Base-by-base conservation (phyloP, 352 stramenopile genomes). In the Poterioochromonas sp. region DNA sequence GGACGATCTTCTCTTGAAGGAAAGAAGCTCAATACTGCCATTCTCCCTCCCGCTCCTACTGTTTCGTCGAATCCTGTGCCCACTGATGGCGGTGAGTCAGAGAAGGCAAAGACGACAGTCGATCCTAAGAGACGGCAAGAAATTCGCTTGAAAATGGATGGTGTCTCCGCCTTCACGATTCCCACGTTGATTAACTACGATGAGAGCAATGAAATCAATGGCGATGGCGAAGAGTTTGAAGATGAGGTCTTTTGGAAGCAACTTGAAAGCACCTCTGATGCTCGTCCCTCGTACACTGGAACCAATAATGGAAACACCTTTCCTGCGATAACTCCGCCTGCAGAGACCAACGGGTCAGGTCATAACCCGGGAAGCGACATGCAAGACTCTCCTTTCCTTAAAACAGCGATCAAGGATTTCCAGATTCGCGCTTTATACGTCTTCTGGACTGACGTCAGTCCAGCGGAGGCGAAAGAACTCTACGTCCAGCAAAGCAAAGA, bases 121-220 rank as follows among this genome's bases (percentile, higher is more conserved):
- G 47, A 58, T 26, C 26, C 71, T 0, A 64, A 78, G 71, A 3
- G 47, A 11, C 29, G 32, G 32, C 43, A 47, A 18, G 47, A 78
- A 26, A 51, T 78, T 49, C 41, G 71, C 8, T 29, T 78, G 20
- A 8, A 34, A 34, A 78, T 78, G 71, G 71, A 78, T 29, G 47
- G 47, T 49, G 71, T 78, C 1, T 68, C 11, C 3, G 71, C 71
- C 29, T 78, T 47, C 47, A 78, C 71, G 11, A 18, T 63, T 15
- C 47, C 71, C 20, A 39, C 71, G 37, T 12, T 71, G 15, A 3
- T 29, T 1, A 12, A 11, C 32, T 32, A 22, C 18, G 43, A 18
- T 51, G 54, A 11, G 8, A 74, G 11, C 11, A 54, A 15, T 35
- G 39, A 47, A 15, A 35, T 18, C 11, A 22, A 68, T 18, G 58